phyloP scores from a whole-genome alignment of 169 alveolate species.

The Eimeria praecox region DNA sequence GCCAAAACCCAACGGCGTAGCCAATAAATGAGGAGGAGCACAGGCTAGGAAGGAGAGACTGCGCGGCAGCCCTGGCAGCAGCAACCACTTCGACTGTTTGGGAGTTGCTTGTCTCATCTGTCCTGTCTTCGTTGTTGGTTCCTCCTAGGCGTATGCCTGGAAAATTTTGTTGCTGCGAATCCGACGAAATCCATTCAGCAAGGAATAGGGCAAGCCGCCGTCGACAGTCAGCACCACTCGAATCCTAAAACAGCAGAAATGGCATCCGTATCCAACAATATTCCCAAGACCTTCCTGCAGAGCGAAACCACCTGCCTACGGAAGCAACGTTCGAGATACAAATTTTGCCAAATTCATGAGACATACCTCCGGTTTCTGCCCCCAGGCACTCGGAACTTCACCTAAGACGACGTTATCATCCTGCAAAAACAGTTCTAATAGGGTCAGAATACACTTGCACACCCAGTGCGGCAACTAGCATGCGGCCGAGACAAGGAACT shows the following conservation, averaged over 20 bases:
- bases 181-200: constrained; percentile 29
- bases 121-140: not conserved
- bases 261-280: not conserved
- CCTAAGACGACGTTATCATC: not conserved
- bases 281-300: not conserved
- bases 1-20: constrained; percentile 68
- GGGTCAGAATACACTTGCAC: not conserved
- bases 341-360: not conserved
- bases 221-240: constrained; percentile 21
- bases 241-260: not conserved
- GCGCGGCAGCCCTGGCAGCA: constrained; percentile 45
- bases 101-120: not conserved
- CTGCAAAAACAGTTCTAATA: not conserved
- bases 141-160: not conserved
- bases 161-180: not conserved
- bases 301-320: not conserved
- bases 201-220: constrained; percentile 10
- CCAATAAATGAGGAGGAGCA: constrained; percentile 37
- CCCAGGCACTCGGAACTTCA: not conserved
- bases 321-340: no score
- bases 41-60: constrained; percentile 2
- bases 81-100: not conserved
- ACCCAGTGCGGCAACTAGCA: not conserved
- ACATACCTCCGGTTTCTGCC: not conserved
- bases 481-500: not conserved